Conservation (phyloP, 169 alveolate genomes). For the Plasmodium falciparum region DNA sequence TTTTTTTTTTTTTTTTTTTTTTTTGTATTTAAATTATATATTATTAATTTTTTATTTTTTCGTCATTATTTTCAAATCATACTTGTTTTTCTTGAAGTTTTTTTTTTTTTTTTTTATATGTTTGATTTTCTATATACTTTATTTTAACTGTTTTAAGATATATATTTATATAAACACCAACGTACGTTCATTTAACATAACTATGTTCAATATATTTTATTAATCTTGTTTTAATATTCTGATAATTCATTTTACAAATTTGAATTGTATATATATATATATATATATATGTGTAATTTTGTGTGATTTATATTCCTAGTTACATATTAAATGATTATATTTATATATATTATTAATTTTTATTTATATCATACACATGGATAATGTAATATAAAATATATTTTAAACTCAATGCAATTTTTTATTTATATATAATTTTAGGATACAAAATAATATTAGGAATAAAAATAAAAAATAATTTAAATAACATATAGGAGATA, state of each 20-base stretch:
- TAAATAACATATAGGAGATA: slow-evolving; percentile 20
- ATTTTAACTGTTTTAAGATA: slow-evolving; percentile 37
- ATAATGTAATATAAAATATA: not conserved
- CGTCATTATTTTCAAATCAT: slow-evolving; percentile 28
- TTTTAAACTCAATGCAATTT: slow-evolving; percentile 30
- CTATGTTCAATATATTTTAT: slow-evolving; percentile 29
- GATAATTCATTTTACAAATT: slow-evolving; percentile 23
- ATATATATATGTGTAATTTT: no score
- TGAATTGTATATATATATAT: no score
- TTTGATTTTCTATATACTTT: slow-evolving; percentile 1
- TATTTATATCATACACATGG: slow-evolving; percentile 3
- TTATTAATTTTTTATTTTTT: slow-evolving; percentile 10
- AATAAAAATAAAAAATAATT: slow-evolving; percentile 26
- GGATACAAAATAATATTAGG: slow-evolving; percentile 27
- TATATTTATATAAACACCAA: slow-evolving; percentile 3
- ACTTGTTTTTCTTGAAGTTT: slow-evolving; percentile 40
- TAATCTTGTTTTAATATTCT: slow-evolving; percentile 32
- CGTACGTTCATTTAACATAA: not conserved
- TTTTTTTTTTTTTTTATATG: slow-evolving; percentile 21
- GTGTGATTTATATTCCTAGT: no score
- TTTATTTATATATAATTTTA: slow-evolving; percentile 25
- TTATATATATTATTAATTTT: not conserved
- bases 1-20: no score
- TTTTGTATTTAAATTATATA: slow-evolving; percentile 25
- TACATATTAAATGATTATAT: no score